Base-by-base conservation (phyloP, 805 yeast genomes). In the Myxozyma udenii region DNA sequence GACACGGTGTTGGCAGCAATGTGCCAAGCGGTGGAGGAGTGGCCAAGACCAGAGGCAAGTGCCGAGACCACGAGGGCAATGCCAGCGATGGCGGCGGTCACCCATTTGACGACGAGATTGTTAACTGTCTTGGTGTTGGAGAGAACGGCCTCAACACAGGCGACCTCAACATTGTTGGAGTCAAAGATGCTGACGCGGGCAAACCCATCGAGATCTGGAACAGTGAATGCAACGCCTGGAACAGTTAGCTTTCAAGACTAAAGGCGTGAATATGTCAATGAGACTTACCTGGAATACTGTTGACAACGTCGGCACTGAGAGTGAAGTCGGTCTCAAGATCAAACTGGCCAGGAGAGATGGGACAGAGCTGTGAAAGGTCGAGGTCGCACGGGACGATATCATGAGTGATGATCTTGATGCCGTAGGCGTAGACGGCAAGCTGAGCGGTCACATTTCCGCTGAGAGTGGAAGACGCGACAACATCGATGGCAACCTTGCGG, bases 1-100 rank as follows among this genome's bases (percentile, higher is more conserved):
- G 97, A 87, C 66, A 91, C 84, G 16, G 96, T 84, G 72, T 93
- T 93, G 18, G 96, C 85, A n/a, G 97, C 96, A 65, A 93, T 89
- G 67, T 93, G 98, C 2, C 96, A 90, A 2, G 98, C 95, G 1
- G 97, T 91, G 55, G 83, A 81, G 18, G 93, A 83, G 67, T 90
- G 93, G 9, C 98, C 97, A 59, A 85, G 76, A 37, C 89, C 81
- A 0, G 96, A 87, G 32, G 88, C 81, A 50, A 88, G 78, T 22
- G 95, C 96, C 1, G 97, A 86, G 3, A 95, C 84, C 41, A 89
- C 67, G 44, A 93, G 78, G 54, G 98, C 98, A 41, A 87, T 67
- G 44, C 95, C 95, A 2, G 96, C 80, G 39, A 93, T 78, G 21
- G 88, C 90, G 3, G 96, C 98, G 61, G 93, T 85, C 7, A 95